Evolutionary conservation across 2,329 filamentous ascomycete genomes (phyloP), one percentile per base, ranked within the genome.

Genomic region (Tolypocladium cylindrosporum): DNA sequence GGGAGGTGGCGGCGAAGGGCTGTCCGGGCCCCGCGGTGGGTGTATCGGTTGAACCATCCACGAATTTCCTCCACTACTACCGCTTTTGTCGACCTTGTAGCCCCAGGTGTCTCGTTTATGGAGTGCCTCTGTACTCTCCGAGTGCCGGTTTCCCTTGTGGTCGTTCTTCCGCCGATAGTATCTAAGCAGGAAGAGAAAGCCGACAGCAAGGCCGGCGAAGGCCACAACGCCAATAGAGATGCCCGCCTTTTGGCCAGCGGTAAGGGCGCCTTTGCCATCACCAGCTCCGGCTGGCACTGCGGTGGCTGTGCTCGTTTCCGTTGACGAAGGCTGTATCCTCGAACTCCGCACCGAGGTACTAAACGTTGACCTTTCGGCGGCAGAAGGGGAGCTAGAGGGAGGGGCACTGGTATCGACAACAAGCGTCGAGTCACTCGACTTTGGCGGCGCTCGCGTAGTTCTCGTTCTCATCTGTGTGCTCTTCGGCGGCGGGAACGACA

Each of bases 191-290:
- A 81, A 63, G 31, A 84, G 75, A 14, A 80, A 66, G 5, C 73
- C 74, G 36, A 83, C 64, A 7, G 76, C 79, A 21, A 86, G 63
- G 5, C 76, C 68, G 4, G 78, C 71, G 1, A 77, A 77, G 5
- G 78, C 79, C 5, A 77, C 75, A 13, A 77, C 73, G 7, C 82
- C 85, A 4, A 84, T 73, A 1, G 78, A 74, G 59, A 88, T 84
- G 8, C 84, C 85, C 21, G 77, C 78, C 53, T 87, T 76, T 61
- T 85, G 80, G 4, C 70, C 71, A 8, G 72, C 73, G 37, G 61
- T 72, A 5, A 64, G 16, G 75, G 67, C 37, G 8, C 53, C 52
- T 24, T 52, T 34, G 16, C 57, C 56, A n/a, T 60, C 59, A 24
- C 59, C 62, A 14, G 62, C 61, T 7, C 57, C 62, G 19, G 57